A percentile compares a stretch with the other conserved stretches of the same genome.
phyloP scores from a whole-genome alignment of 2,329 filamentous ascomycete genomes.

The Botryotinia globosa region DNA sequence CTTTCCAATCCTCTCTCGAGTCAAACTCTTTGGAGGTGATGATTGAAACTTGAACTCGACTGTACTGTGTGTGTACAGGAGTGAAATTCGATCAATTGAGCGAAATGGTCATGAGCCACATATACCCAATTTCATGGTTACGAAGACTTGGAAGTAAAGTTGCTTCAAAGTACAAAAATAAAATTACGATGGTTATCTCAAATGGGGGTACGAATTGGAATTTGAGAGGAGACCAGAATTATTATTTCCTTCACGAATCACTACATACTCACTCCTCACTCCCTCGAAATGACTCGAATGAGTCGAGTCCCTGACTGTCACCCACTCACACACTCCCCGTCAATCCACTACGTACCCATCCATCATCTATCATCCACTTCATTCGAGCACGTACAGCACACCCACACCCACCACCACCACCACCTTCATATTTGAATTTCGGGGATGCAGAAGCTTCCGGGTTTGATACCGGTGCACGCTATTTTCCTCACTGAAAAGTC shows the following conservation, averaged over 20 bases:
- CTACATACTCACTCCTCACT: background rate
- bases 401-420: background rate
- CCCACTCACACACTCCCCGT: background rate
- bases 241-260: background rate
- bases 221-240: background rate
- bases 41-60: background rate
- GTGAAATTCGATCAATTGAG: background rate
- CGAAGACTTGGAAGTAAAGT: background rate
- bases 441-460: background rate
- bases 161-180: background rate
- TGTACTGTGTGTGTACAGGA: background rate
- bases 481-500: background rate
- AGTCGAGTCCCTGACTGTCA: background rate
- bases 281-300: background rate
- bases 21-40: constrained; percentile 12
- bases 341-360: background rate
- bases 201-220: background rate
- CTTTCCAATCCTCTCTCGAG: constrained; percentile 7
- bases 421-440: background rate
- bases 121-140: background rate
- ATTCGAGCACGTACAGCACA: constrained; percentile 1
- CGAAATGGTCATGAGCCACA: background rate
- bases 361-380: background rate
- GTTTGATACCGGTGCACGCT: constrained; percentile 9
- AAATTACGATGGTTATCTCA: background rate